Conservation (phyloP, 768 basidiomycete genomes). For the Leucocoprinus leucothites region DNA sequence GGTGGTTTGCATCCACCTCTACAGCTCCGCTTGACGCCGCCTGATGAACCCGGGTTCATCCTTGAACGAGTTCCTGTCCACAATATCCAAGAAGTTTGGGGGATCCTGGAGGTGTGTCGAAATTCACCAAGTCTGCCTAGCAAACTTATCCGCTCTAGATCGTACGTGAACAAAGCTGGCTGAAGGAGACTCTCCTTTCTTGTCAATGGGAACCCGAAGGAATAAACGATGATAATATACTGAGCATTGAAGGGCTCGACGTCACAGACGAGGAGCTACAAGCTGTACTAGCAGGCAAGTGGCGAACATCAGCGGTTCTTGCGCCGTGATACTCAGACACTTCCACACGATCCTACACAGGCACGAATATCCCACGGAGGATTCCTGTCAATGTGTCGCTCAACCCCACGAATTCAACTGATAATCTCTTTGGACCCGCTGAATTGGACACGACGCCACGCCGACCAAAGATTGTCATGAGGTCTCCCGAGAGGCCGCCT, state of each 20-base stretch:
- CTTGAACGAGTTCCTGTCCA: slow-evolving; percentile 71
- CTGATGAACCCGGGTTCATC: slow-evolving; percentile 74
- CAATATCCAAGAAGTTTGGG: slow-evolving; percentile 72
- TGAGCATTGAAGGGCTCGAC: slow-evolving; percentile 29
- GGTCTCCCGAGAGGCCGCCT: slow-evolving; percentile 61
- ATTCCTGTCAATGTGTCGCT: slow-evolving; percentile 76
- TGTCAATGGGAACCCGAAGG: slow-evolving; percentile 64
- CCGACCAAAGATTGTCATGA: slow-evolving; percentile 59
- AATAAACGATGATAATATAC: slow-evolving; percentile 23
- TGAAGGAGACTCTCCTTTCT: slow-evolving; percentile 65
- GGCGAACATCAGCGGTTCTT: not conserved
- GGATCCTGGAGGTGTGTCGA: slow-evolving; percentile 60
- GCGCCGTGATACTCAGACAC: not conserved
- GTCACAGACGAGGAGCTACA: slow-evolving; percentile 56
- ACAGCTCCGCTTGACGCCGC: slow-evolving; percentile 59
- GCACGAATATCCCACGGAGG: slow-evolving; percentile 48
- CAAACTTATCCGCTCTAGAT: slow-evolving; percentile 38
- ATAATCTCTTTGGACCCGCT: slow-evolving; percentile 42
- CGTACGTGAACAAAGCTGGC: slow-evolving; percentile 81
- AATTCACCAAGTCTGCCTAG: not conserved
- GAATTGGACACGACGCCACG: slow-evolving; percentile 35
- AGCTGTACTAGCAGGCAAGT: slow-evolving; percentile 60
- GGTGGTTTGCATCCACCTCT: slow-evolving; percentile 67
- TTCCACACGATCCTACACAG: slow-evolving; percentile 27
- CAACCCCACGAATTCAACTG: slow-evolving; percentile 37